Evolutionary conservation across 2,329 filamentous ascomycete species (phyloP).

Genomic region (Grosmannia huntii): DNA sequence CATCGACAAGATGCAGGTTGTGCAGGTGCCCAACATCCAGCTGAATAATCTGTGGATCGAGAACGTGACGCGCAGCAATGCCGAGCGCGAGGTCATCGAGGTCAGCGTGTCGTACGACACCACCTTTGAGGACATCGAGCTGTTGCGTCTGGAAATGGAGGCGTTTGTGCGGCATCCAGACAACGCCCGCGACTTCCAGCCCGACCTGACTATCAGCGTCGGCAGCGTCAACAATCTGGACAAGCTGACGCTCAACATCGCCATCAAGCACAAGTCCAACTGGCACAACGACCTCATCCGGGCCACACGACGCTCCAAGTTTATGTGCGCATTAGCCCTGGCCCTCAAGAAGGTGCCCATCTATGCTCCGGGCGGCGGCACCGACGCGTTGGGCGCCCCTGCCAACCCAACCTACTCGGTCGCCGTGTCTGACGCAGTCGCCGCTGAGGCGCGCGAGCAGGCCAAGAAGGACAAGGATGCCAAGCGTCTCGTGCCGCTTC

Average conservation of each 20-base stretch:
- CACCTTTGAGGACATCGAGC: constrained; percentile 76
- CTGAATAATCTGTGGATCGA: constrained; percentile 92
- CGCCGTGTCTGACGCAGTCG: constrained; percentile 55
- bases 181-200: constrained; percentile 83
- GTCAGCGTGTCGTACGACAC: constrained; percentile 79
- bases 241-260: constrained; percentile 71
- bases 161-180: constrained; percentile 71
- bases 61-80: constrained; percentile 80
- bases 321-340: constrained; percentile 84
- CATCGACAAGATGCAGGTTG: constrained; percentile 67
- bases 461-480: constrained; percentile 48
- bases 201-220: constrained; percentile 68
- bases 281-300: constrained; percentile 81
- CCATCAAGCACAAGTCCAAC: constrained; percentile 86
- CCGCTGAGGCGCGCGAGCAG: constrained; percentile 48
- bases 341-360: constrained; percentile 83
- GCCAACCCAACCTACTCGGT: constrained; percentile 76
- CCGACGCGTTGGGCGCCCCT: constrained; percentile 46
- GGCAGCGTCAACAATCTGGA: constrained; percentile 71
- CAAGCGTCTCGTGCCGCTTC: constrained; percentile 49
- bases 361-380: constrained; percentile 63
- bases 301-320: constrained; percentile 75
- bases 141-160: constrained; percentile 73
- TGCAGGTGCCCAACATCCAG: constrained; percentile 79
- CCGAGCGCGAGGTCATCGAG: constrained; percentile 77